phyloP scores from a whole-genome alignment of 2,329 filamentous ascomycete species.

The Zymoseptoria ardabiliae region DNA sequence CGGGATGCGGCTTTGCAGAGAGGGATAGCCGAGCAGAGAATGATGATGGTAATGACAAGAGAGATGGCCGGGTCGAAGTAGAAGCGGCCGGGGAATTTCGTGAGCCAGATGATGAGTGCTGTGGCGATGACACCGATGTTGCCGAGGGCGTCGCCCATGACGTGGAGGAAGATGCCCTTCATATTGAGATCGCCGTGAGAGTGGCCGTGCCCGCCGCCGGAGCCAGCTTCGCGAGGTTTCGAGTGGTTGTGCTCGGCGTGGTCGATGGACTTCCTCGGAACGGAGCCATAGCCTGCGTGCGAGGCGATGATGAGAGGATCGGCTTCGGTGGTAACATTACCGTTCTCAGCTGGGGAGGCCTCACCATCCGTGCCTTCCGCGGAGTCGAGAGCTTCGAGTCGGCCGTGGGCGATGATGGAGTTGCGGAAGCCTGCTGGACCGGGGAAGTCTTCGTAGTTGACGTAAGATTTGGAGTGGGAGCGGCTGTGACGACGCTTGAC shows the following conservation, averaged over 20 bases:
- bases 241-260: constrained; percentile 65
- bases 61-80: constrained; percentile 92
- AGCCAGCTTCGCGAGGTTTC: constrained; percentile 56
- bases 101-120: constrained; percentile 86
- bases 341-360: constrained; percentile 36
- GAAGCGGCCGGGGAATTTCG: constrained; percentile 68
- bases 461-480: constrained; percentile 49
- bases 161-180: constrained; percentile 64
- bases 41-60: constrained; percentile 79
- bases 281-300: constrained; percentile 23
- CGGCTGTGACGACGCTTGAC: constrained; percentile 51
- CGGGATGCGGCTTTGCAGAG: constrained; percentile 73
- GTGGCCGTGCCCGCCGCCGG: constrained; percentile 58
- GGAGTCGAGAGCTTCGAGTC: constrained; percentile 49
- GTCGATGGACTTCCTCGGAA: constrained; percentile 28
- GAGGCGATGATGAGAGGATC: constrained; percentile 22
- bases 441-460: constrained; percentile 61
- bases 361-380: constrained; percentile 51
- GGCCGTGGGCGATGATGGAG: constrained; percentile 81
- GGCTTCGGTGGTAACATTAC: constrained; percentile 26
- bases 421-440: constrained; percentile 86
- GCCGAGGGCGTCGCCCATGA: constrained; percentile 74
- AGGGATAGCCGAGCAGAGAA: constrained; percentile 65
- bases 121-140: constrained; percentile 81
- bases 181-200: constrained; percentile 89